Evolutionary conservation across 2,329 filamentous ascomycete genomes (phyloP).

Genomic region (Penicillium expansum): DNA sequence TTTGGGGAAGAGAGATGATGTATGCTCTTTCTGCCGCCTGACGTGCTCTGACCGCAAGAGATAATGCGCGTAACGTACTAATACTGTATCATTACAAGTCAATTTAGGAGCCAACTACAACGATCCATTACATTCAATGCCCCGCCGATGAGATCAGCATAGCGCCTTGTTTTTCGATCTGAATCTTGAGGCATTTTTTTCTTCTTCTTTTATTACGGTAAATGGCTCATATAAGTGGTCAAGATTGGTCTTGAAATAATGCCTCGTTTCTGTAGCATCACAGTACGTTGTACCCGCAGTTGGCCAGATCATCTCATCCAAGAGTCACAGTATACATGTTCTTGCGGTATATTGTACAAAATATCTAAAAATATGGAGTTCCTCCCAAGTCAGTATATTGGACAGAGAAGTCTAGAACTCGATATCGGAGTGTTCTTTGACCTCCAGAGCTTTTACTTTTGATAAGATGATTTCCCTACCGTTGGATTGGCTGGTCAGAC

Average conservation of each 20-base stretch:
- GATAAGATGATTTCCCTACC: slow-evolving; percentile 12
- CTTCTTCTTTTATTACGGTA: background rate
- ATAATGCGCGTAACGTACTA: slow-evolving; percentile 6
- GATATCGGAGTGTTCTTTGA: background rate
- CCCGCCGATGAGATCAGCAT: slow-evolving; percentile 5
- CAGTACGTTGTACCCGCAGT: background rate
- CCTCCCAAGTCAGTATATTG: no score
- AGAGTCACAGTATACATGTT: background rate
- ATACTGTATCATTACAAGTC: slow-evolving; percentile 26
- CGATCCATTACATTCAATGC: background rate
- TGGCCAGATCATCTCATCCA: background rate
- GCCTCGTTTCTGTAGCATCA: background rate
- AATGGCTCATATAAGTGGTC: background rate
- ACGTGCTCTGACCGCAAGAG: slow-evolving; percentile 34
- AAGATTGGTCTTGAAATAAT: background rate
- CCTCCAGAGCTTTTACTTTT: background rate
- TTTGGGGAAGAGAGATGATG: slow-evolving; percentile 28
- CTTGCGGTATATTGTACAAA: background rate
- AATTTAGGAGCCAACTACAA: background rate
- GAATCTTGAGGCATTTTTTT: background rate
- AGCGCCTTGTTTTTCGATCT: slow-evolving; percentile 4
- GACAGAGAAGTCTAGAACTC: background rate
- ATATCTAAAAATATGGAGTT: background rate
- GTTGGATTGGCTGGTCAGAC: slow-evolving; percentile 13
- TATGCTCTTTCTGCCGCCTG: slow-evolving; percentile 39